Evolutionary conservation across 2,329 filamentous ascomycete genomes (phyloP).

Genomic region (Claviceps humidiphila): DNA sequence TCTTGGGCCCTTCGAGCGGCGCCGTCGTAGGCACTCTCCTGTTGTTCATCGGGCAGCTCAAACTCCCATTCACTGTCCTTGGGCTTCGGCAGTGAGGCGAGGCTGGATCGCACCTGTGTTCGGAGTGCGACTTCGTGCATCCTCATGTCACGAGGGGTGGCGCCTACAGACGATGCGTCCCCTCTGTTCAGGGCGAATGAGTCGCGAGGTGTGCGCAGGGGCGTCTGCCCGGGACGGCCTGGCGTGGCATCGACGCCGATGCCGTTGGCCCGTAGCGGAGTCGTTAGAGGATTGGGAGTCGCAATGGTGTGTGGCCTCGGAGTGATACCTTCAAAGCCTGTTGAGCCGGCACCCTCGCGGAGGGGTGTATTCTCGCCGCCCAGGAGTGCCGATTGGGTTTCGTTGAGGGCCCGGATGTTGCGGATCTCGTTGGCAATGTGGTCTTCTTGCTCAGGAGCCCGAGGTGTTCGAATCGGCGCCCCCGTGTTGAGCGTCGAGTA

Average conservation of each 20-base stretch:
- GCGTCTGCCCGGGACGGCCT: conserved; percentile 60
- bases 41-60: conserved; percentile 72
- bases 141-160: conserved; percentile 65
- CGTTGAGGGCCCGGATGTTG: conserved; percentile 82
- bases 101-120: conserved; percentile 53
- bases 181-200: conserved; percentile 71
- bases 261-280: conserved; percentile 59
- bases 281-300: conserved; percentile 94
- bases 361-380: conserved; percentile 90
- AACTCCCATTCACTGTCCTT: conserved; percentile 93
- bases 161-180: conserved; percentile 52
- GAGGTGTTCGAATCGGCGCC: conserved; percentile 83
- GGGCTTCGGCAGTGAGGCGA: conserved; percentile 79
- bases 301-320: conserved; percentile 68
- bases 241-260: conserved; percentile 57
- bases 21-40: conserved; percentile 36
- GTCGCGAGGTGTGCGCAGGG: conserved; percentile 78
- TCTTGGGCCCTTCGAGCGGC: conserved; percentile 30
- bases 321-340: conserved; percentile 74
- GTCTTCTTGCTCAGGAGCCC: conserved; percentile 84
- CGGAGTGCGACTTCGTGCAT: conserved; percentile 56
- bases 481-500: conserved; percentile 70
- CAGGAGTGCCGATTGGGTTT: conserved; percentile 84
- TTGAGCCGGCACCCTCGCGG: conserved; percentile 67
- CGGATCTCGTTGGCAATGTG: conserved; percentile 92